Conservation (phyloP, 352 stramenopile genomes). For the Pythium apleroticum region DNA sequence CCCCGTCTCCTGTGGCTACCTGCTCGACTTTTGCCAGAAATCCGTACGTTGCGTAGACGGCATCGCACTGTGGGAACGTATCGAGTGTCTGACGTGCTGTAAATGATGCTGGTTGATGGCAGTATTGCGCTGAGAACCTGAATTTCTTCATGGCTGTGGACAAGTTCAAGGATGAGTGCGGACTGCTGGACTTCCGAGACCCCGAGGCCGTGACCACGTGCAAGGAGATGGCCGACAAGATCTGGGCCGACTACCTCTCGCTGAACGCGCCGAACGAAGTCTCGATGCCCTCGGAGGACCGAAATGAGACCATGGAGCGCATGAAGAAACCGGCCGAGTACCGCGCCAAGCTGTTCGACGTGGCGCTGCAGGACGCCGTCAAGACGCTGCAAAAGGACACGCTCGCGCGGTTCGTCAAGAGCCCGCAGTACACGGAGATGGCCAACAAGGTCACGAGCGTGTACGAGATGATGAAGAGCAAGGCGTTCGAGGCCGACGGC, state of each 20-base stretch:
- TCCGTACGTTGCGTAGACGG: conserved; percentile 40
- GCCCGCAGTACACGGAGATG: conserved; percentile 78
- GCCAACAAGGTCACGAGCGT: conserved; percentile 51
- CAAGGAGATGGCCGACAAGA: conserved; percentile 83
- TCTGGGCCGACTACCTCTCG: conserved; percentile 82
- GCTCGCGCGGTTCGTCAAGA: conserved; percentile 78
- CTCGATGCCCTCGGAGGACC: conserved; percentile 75
- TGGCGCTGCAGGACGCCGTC: conserved; percentile 79
- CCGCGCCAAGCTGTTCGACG: conserved; percentile 78
- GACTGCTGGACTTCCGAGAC: conserved; percentile 76
- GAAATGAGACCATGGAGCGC: conserved; percentile 74
- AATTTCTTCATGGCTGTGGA: conserved; percentile 89
- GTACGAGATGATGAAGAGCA: conserved; percentile 62
- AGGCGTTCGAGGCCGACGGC: conserved; percentile 62
- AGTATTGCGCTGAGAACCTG: conserved; percentile 85
- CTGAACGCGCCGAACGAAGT: conserved; percentile 85
- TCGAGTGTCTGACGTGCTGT: neutral
- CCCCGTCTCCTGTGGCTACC: conserved; percentile 79
- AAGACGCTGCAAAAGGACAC: conserved; percentile 85
- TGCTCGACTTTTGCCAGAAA: conserved; percentile 88
- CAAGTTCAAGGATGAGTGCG: conserved; percentile 84
- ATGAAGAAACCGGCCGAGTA: conserved; percentile 83
- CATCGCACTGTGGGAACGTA: neutral
- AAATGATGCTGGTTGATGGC: too few relatives aligned
- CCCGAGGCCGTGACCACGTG: conserved; percentile 75